A percentile compares a stretch with the other conserved stretches of the same genome.
These are phyloP conservation scores for Vickermania spadyakhi DNA, from an alignment of 208 protist genomes.

Conservation along the genomic window DNA sequence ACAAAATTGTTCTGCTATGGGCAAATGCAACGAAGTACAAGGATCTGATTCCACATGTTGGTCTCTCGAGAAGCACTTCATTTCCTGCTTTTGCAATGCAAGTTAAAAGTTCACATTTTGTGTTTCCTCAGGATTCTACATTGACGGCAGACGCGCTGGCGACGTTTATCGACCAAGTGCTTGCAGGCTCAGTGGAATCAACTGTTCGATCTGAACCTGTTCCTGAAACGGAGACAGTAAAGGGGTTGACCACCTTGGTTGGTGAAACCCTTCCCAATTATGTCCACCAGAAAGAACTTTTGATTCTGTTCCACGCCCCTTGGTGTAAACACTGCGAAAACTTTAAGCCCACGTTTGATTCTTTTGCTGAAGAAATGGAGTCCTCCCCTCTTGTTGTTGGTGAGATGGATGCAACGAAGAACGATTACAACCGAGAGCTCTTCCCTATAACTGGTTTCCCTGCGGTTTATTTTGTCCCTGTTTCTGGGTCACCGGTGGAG, in stretches of 20 bases:
- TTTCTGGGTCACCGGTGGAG: constrained; percentile 24
- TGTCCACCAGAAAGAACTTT: constrained; percentile 67
- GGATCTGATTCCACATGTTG: constrained; percentile 42
- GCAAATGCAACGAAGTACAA: constrained; percentile 64
- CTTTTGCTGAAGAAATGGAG: constrained; percentile 48
- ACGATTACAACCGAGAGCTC: constrained; percentile 34
- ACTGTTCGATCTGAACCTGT: constrained; percentile 43
- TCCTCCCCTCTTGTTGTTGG: constrained; percentile 61
- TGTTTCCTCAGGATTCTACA: constrained; percentile 29
- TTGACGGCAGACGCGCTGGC: constrained; percentile 33
- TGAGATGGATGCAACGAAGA: constrained; percentile 69
- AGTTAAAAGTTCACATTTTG: constrained; percentile 27
- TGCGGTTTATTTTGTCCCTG: constrained; percentile 78
- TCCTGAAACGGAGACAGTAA: constrained; percentile 54
- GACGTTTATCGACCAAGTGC: constrained; percentile 43
- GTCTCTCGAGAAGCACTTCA: constrained; percentile 33
- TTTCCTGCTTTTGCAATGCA: constrained; percentile 81
- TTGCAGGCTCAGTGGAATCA: constrained; percentile 34
- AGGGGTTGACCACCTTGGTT: constrained; percentile 80
- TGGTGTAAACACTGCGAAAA: constrained; percentile 96
- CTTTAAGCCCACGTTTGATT: constrained; percentile 78
- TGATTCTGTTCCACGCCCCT: constrained; percentile 94
- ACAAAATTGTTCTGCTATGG: constrained; percentile 60
- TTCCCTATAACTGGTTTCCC: constrained; percentile 68
- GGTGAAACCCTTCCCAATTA: constrained; percentile 45